These are phyloP conservation scores for Diutina rugosa DNA, from an alignment of 1,139 yeast genomes.

Conservation along the genomic window DNA sequence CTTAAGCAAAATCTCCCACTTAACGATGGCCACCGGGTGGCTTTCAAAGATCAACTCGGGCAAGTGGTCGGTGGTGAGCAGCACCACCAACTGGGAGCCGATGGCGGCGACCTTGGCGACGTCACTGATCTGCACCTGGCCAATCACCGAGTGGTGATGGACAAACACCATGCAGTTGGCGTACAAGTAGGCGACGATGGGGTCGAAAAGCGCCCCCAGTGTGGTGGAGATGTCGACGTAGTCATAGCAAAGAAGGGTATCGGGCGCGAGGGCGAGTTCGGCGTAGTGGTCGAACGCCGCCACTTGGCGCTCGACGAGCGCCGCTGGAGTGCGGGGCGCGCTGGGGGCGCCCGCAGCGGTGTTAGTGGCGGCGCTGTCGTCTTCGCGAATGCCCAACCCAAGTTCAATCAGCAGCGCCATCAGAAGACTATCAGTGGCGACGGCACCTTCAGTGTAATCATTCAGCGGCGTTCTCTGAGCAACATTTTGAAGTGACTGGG, in stretches of 20 bases:
- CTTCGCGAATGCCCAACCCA: background rate
- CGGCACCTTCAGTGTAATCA: background rate
- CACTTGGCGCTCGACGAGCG: background rate
- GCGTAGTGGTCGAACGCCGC: background rate
- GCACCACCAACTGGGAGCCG: background rate
- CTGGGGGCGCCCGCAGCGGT: background rate
- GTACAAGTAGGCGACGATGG: background rate
- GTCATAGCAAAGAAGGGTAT: background rate
- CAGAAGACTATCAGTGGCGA: background rate
- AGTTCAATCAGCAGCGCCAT: background rate
- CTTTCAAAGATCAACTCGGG: background rate
- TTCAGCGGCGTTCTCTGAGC: background rate
- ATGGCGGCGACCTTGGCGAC: background rate
- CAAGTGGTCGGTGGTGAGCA: background rate
- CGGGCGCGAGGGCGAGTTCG: background rate
- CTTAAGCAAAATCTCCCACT: background rate
- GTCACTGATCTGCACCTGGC: background rate
- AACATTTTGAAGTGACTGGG: background rate
- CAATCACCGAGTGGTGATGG: background rate
- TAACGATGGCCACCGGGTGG: conserved; percentile 1
- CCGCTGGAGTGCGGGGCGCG: background rate
- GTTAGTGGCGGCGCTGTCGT: background rate
- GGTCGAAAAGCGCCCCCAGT: background rate
- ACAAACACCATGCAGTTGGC: conserved; percentile 1
- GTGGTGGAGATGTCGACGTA: background rate